Conservation (phyloP, 176 grass and related monocot species). For the Carex pumila region DNA sequence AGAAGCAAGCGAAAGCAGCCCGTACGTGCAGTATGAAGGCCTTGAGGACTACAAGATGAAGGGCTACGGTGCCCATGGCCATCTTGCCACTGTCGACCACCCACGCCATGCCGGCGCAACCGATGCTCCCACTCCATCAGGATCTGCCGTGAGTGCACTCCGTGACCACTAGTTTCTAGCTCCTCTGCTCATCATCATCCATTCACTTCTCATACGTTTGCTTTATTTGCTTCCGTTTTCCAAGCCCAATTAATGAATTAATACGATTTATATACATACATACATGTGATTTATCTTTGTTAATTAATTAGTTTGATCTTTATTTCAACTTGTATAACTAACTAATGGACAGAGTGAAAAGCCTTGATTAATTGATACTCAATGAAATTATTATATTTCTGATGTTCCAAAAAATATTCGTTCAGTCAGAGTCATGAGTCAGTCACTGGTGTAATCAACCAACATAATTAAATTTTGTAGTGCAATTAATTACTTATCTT, state of each 20-base stretch:
- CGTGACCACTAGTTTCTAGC: not conserved
- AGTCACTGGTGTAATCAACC: too few species aligned
- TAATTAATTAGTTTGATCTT: not conserved
- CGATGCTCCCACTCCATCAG: slow-evolving; percentile 1
- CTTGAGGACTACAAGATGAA: slow-evolving; percentile 79
- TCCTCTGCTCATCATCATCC: not conserved
- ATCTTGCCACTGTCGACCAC: slow-evolving; percentile 47
- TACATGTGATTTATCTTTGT: not conserved
- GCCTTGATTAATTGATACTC: too few species aligned
- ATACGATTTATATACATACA: not conserved
- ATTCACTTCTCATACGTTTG: not conserved
- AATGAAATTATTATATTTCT: too few species aligned
- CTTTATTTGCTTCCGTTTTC: not conserved
- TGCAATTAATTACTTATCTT: too few species aligned
- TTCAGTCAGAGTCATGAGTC: too few species aligned
- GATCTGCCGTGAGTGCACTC: not conserved
- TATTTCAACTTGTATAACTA: not conserved
- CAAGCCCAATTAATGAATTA: too few species aligned
- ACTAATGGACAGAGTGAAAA: not conserved
- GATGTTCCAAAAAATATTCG: too few species aligned
- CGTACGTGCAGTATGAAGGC: slow-evolving; percentile 58
- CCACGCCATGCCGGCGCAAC: slow-evolving; percentile 50
- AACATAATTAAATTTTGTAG: too few species aligned
- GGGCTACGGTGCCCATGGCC: slow-evolving; percentile 54
- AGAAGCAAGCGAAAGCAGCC: slow-evolving; percentile 62